Percentiles rank a stretch among this genome's conserved stretches.
Evolutionary conservation across 306 rosid species (phyloP).

Genomic region (Vigna nakashimae): DNA sequence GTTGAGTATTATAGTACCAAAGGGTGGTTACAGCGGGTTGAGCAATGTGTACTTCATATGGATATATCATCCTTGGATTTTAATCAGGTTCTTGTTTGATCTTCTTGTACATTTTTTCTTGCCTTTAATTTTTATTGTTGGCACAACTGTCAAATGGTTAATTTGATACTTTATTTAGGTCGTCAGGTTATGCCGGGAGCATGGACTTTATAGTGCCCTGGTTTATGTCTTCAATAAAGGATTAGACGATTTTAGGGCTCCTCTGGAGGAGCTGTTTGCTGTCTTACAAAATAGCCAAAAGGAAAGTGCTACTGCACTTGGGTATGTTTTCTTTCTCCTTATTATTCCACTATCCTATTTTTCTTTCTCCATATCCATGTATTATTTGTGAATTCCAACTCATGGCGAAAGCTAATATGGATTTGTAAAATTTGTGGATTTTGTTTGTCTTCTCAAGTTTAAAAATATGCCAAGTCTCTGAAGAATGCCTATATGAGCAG

Average conservation of each 20-base stretch:
- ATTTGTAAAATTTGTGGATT: slow-evolving; percentile 28
- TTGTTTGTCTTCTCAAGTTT: slow-evolving; percentile 24
- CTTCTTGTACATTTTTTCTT: slow-evolving; percentile 42
- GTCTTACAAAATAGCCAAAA: slow-evolving; percentile 73
- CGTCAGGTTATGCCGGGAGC: slow-evolving; percentile 90
- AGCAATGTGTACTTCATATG: slow-evolving; percentile 99
- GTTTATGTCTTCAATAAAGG: slow-evolving; percentile 96
- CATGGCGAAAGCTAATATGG: not conserved
- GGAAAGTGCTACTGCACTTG: slow-evolving; percentile 71
- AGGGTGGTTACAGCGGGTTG: slow-evolving; percentile 95
- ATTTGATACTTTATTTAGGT: slow-evolving; percentile 59
- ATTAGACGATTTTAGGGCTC: slow-evolving; percentile 87
- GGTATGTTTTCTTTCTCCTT: slow-evolving; percentile 61
- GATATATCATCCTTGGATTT: slow-evolving; percentile 99
- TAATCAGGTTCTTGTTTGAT: slow-evolving; percentile 76
- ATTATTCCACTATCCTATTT: slow-evolving; percentile 17
- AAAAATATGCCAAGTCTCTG: not conserved
- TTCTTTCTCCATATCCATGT: slow-evolving; percentile 27
- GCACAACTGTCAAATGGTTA: slow-evolving; percentile 32
- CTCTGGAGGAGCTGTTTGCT: slow-evolving; percentile 89
- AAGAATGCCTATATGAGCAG: not conserved
- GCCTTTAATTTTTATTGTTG: slow-evolving; percentile 34
- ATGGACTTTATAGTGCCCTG: slow-evolving; percentile 91
- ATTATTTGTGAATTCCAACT: slow-evolving; percentile 5
- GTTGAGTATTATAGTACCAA: slow-evolving; percentile 90